Evolutionary conservation across 495 filamentous ascomycete species (phyloP), one percentile per base, ranked within the genome.

Genomic region (Trichoderma erinaceum): DNA sequence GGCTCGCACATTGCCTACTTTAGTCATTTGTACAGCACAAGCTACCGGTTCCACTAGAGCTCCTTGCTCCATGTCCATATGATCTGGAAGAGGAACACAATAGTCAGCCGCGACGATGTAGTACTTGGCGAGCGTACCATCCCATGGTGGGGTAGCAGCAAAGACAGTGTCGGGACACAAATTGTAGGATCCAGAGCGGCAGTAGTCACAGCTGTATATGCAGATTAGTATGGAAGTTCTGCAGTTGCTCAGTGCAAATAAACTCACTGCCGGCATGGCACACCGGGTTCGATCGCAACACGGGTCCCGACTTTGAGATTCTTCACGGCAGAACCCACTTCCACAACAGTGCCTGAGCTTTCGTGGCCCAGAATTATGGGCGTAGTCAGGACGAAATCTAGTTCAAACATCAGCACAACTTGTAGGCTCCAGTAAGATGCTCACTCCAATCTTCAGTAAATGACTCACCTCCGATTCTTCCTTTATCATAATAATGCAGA

Each of bases 311-410:
- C 79, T 70, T 88, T 83, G 70, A 91, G 81, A 68, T 81, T 78
- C 18, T 79, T 89, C 68, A 93, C 90, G 4, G 82, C 83, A 64
- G 87, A 82, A 41, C 89, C 89, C 41, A 86, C 85, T 41, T 89
- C 86, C 65, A 92, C 75, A 46, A 92, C 78, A 66, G 85, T 82
- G 66, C 89, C 90, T 32, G 89, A 85, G 66, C 90, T 91, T 79
- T 92, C 90, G 78, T 92, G 90, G 66, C 90, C 90, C 23, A 92
- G 85, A 73, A 92, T 66, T n/a, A 79, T 75, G 32, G 75, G 76
- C 11, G 64, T 71, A 3, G 66, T 70, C 16, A 79, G 68, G 58
- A 78, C 50, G 64, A 73, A 74, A 50, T 77, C 41, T 44, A 44
- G 15, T 7, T 7, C 15, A 16, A 44, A 44, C 41, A 44, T 44